Percentiles rank a stretch among this genome's conserved stretches.
phyloP scores from a whole-genome alignment of 2,329 filamentous ascomycete genomes.

The Daldinia eschscholtzii region DNA sequence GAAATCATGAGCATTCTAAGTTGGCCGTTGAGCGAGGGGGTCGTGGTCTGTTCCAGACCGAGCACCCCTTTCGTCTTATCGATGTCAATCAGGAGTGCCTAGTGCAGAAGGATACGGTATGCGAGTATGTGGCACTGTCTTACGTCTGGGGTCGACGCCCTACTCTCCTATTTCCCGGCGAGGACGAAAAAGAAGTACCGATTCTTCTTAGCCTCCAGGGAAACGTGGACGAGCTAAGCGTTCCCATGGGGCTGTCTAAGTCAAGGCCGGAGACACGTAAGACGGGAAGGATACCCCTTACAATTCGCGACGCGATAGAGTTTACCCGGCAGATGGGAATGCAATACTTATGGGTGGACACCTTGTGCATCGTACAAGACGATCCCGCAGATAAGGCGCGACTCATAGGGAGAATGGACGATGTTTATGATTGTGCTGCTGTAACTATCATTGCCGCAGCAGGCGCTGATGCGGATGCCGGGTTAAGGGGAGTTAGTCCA shows the following conservation, averaged over 20 bases:
- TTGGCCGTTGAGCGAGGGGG: background rate
- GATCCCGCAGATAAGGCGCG: conserved; percentile 46
- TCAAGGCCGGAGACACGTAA: background rate
- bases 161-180: background rate
- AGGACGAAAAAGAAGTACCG: background rate
- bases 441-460: conserved; percentile 40
- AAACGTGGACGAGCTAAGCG: background rate
- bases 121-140: conserved; percentile 1
- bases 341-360: conserved; percentile 53
- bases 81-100: conserved; percentile 2
- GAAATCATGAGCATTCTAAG: background rate
- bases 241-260: background rate
- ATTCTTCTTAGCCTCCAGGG: background rate
- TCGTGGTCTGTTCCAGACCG: background rate
- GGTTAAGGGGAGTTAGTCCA: conserved; percentile 2
- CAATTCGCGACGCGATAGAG: conserved; percentile 4
- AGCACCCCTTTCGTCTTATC: conserved; percentile 1
- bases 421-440: conserved; percentile 38
- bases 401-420: conserved; percentile 43
- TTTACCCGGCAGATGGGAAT: conserved; percentile 35
- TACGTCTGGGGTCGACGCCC: background rate
- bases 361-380: conserved; percentile 52
- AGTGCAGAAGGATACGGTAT: background rate
- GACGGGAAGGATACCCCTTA: background rate
- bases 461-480: background rate